Base-by-base conservation (phyloP, 2,329 filamentous ascomycete species). In the Colletotrichum chrysophilum region DNA sequence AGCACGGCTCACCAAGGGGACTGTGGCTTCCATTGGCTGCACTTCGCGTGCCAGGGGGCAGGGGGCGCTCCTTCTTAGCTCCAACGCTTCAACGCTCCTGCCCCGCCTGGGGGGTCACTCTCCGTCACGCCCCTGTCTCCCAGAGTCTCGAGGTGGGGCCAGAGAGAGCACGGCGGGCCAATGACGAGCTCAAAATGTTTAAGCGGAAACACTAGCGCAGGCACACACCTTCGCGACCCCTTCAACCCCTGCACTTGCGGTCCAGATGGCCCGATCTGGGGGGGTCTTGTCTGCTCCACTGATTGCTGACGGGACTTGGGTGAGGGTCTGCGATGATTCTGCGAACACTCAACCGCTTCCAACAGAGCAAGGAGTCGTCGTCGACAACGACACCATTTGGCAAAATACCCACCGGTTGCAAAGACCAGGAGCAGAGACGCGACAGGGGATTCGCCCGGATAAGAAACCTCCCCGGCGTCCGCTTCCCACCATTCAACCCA, bases 191-290 rank as follows among this genome's bases (percentile, higher is more conserved):
- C 56, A 58, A 28, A n/a, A 70, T 26, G 69, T 48, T 68, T 64
- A 78, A 74, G 70, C 61, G 56, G 76, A 78, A 78, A 78, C 77
- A 78, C 77, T 78, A 78, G 77, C 68, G 76, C 76, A 76, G 68
- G 77, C 70, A 77, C 77, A 52, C 60, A 43, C 61, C 66, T 66
- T 32, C 60, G 21, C 34, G 65, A 55, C 73, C 61, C 67, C 56
- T 66, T 24, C 30, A 43, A 56, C 52, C 76, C 76, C 66, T 70
- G 69, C 55, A 34, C 38, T 26, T 21, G n/a, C 36, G 61, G 66
- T 61, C 70, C 70, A 75, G 74, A 70, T 77, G 74, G 76, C 66
- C 66, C 74, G 67, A 70, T 70, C 70, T 71, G 66, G 70, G 73
- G 68, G 62, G 34, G 58, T 18, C n/a, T 16, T 52, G 14, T 38